Conservation (phyloP, 257 asterid species). For the Gynochthodes officinalis region DNA sequence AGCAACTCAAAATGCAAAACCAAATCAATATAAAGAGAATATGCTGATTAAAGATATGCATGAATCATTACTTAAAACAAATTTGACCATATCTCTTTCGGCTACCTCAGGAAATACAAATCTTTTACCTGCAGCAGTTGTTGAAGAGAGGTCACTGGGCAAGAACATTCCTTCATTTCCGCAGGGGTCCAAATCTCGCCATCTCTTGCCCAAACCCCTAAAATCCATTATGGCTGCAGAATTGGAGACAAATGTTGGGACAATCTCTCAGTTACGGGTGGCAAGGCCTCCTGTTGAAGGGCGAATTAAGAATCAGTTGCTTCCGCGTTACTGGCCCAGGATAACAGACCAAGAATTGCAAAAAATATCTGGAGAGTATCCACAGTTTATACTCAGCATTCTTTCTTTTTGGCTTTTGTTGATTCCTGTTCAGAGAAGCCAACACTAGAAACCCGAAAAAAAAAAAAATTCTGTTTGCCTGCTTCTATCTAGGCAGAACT, state of each 20-base stretch:
- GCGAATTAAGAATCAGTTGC: constrained; percentile 84
- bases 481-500: constrained; percentile 15
- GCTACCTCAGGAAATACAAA: constrained; percentile 41
- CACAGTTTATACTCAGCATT: constrained; percentile 27
- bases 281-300: constrained; percentile 98
- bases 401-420: background rate
- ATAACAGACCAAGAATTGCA: constrained; percentile 93
- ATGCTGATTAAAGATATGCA: constrained; percentile 27
- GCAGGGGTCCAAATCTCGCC: constrained; percentile 57
- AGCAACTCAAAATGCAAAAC: constrained; percentile 30
- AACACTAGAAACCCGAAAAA: no score
- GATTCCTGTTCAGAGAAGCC: background rate
- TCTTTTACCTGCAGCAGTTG: constrained; percentile 29
- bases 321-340: constrained; percentile 99
- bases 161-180: constrained; percentile 46
- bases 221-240: constrained; percentile 49
- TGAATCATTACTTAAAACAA: constrained; percentile 54
- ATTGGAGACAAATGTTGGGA: constrained; percentile 44
- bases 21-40: constrained; percentile 33
- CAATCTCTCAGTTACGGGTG: constrained; percentile 65
- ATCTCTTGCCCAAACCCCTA: constrained; percentile 69
- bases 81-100: constrained; percentile 72
- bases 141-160: constrained; percentile 53
- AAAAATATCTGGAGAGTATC: constrained; percentile 98
- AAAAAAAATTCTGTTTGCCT: background rate